Base-by-base conservation (phyloP, 768 basidiomycete genomes). In the Hortiboletus flavorubellus region DNA sequence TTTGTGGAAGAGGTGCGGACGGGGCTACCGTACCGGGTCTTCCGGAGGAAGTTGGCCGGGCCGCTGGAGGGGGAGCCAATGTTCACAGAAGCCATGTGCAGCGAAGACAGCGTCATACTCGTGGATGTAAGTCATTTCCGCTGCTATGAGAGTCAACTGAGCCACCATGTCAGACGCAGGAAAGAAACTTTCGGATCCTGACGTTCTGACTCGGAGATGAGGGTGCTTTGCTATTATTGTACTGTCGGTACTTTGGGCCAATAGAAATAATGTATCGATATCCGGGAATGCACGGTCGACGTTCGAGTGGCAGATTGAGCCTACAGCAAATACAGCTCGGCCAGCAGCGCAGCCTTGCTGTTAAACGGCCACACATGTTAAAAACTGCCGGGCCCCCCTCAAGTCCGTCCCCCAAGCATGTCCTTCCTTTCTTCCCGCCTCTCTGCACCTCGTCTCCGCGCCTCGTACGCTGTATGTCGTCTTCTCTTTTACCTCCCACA, bases 381-480 rank as follows among this genome's bases (percentile, higher is more conserved):
- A 72, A 69, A 58, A 46, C 51, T 54, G 42, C 16, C 21, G 21
- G 21, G 21, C 2, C 21, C 1, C 11, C 15, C 5, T 23, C 38
- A 3, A 10, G 2, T 9, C 15, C 31, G 7, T 8, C 12, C 30
- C 29, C 21, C n/a, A 50, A 18, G 44, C 54, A 60, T 73, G 75
- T 55, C 49, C 64, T 62, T 60, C 49, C 71, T 55, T 42, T 41
- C 44, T 15, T 33, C 30, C 31, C 67, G 77, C 41, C 64, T 72
- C 45, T 62, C 63, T 59, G 65, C 68, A 40, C 55, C 73, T 16
- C 72, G 64, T 49, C 76, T 75, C 65, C 79, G 71, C 46, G 81
- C 84, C 4, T 80, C 76, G 56, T 83, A 82, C 63, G 80, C 85
- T 12, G 84, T 87, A 54, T 35, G 80, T 75, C 37, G 0, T 2